Evolutionary conservation across 2,329 filamentous ascomycete species (phyloP), one percentile per base, ranked within the genome.

Genomic region (Hortaea sp.): DNA sequence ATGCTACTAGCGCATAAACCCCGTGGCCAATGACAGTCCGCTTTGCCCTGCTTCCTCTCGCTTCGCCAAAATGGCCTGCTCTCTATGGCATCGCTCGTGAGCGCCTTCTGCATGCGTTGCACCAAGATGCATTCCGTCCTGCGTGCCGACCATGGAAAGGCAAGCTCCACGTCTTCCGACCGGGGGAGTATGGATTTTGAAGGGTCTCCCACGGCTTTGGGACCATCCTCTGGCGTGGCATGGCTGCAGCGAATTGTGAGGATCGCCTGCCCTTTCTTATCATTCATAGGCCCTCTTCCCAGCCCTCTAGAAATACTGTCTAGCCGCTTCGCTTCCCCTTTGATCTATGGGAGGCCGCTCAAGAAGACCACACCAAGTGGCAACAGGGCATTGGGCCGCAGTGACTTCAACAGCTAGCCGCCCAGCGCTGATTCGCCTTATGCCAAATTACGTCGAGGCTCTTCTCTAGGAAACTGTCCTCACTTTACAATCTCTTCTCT

Each of bases 211-310:
- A 20, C 20, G 20, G 20, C 20, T 20, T 20, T 20, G 20, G 40
- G 9, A 29, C 13, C 20, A 20, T 20, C 46, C 52, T 49, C 52
- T 55, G 55, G 53, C 51, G 49, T 48, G 35, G 41, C 48, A 28
- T n/a, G 32, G 32, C 29, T 7, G 45, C 45, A 20, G 49, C 60
- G 59, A 62, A 63, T 63, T 34, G 58, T 48, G 49, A 37, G 44
- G 41, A 45, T 53, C 44, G 35, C 29, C 43, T 40, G 42, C 47
- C 41, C 32, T 43, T 48, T 55, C 42, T 48, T 45, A 41, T 48
- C 53, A 48, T 56, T 56, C 59, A 59, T 57, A 57, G 58, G 53
- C 43, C 46, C 47, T 41, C 46, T 43, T 49, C 54, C 58, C 55
- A 56, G 54, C 57, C 57, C 55, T 57, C 55, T 51, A 57, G 28